Percentiles rank a stretch among this genome's conserved stretches.
phyloP scores from a whole-genome alignment of 2,329 filamentous ascomycete genomes.

The Capronia coronata region DNA sequence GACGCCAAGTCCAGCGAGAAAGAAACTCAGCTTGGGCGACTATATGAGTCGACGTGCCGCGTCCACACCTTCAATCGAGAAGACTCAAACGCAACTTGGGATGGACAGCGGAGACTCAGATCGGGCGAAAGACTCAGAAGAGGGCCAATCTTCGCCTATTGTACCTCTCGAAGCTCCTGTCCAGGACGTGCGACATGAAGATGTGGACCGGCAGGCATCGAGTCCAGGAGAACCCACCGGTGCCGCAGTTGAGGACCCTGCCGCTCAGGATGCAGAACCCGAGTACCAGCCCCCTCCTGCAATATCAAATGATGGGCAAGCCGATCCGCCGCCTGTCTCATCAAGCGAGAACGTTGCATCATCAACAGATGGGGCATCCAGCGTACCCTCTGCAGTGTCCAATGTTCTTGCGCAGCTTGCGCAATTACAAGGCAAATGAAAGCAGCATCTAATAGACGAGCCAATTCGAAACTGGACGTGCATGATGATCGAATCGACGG shows the following conservation, averaged over 20 bases:
- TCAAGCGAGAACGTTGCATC: neutral
- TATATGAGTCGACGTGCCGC: constrained; percentile 40
- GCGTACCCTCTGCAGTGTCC: constrained; percentile 6
- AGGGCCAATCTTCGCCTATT: constrained; percentile 9
- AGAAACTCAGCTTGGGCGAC: constrained; percentile 47
- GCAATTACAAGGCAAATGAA: constrained; percentile 5
- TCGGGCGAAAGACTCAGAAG: constrained; percentile 2
- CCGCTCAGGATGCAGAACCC: constrained; percentile 17
- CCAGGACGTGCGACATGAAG: neutral
- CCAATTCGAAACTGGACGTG: constrained; percentile 1
- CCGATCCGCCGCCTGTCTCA: neutral
- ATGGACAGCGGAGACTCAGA: constrained; percentile 3
- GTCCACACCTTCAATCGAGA: constrained; percentile 38
- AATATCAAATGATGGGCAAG: neutral
- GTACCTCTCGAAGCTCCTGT: neutral
- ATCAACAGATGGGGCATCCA: neutral
- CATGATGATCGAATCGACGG: constrained; percentile 11
- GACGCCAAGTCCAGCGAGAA: constrained; percentile 45
- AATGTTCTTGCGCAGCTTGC: constrained; percentile 13
- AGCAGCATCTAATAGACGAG: neutral
- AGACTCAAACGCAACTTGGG: constrained; percentile 31
- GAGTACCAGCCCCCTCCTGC: constrained; percentile 19
- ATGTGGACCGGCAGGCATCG: constrained; percentile 3
- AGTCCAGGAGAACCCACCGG: neutral
- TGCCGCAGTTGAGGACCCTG: neutral